phyloP scores from a whole-genome alignment of 2,329 filamentous ascomycete species.

The Zymoseptoria crescenta region DNA sequence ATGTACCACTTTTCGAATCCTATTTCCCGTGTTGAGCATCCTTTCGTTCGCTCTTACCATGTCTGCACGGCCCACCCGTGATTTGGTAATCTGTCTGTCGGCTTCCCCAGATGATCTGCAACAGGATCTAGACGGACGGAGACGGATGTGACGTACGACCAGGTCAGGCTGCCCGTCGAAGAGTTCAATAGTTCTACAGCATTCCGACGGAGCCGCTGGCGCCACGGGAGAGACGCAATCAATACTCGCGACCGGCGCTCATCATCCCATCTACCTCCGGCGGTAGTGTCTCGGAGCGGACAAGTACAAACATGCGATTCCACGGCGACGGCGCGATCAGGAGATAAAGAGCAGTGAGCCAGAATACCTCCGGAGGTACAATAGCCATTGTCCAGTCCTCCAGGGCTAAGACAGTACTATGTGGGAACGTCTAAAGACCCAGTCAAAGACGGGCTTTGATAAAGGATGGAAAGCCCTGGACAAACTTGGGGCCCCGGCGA shows the following conservation, averaged over 20 bases:
- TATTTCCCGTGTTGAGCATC: too few relatives aligned
- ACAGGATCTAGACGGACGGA: neutral
- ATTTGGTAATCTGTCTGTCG: neutral
- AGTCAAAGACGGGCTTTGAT: slow-evolving; percentile 61
- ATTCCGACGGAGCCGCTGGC: neutral
- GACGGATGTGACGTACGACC: neutral
- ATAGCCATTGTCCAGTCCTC: neutral
- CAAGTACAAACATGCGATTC: neutral
- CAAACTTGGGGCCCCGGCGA: slow-evolving; percentile 63
- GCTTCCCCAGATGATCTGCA: neutral
- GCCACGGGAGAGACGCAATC: neutral
- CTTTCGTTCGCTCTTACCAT: too few relatives aligned
- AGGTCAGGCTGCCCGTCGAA: neutral
- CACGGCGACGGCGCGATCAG: neutral
- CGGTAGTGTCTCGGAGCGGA: neutral
- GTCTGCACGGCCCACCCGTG: too few relatives aligned
- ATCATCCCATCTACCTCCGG: neutral
- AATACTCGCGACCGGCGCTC: neutral
- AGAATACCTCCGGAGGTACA: too few relatives aligned
- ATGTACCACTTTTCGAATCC: too few relatives aligned
- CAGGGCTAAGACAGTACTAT: slow-evolving; percentile 24
- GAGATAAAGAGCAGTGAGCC: neutral
- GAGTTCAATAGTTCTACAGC: neutral
- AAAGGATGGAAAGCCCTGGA: slow-evolving; percentile 61
- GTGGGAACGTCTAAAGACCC: slow-evolving; percentile 49